phyloP scores from a whole-genome alignment of 768 basidiomycete species.

The Boletus huronensis region DNA sequence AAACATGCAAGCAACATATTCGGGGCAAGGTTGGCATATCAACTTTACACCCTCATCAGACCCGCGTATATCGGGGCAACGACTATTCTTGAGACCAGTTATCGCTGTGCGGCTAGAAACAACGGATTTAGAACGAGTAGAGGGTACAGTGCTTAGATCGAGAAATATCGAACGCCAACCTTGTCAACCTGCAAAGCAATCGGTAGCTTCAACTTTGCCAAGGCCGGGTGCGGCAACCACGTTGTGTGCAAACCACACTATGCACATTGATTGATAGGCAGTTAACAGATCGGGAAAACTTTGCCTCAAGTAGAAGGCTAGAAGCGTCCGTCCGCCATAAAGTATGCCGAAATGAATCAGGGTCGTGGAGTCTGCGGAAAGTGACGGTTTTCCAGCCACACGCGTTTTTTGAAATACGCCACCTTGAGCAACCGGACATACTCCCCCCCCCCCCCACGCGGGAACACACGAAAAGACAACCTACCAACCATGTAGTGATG shows the following conservation, averaged over 20 bases:
- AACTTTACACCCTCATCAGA: background rate
- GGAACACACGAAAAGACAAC: background rate
- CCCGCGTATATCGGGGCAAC: constrained; percentile 3
- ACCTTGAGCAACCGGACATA: background rate
- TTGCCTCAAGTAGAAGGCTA: constrained; percentile 12
- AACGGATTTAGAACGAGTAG: background rate
- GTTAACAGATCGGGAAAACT: constrained; percentile 17
- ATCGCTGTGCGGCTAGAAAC: background rate
- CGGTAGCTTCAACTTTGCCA: background rate
- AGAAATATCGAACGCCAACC: background rate
- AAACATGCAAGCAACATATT: background rate
- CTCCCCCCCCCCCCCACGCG: background rate
- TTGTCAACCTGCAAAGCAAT: background rate
- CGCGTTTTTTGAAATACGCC: constrained; percentile 4
- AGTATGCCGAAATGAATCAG: constrained; percentile 32
- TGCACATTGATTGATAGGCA: background rate
- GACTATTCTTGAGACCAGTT: background rate
- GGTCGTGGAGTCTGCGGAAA: constrained; percentile 14
- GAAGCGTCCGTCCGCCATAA: constrained; percentile 12
- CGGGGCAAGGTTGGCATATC: background rate
- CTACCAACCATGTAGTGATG: background rate
- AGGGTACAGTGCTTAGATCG: background rate
- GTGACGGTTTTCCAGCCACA: background rate
- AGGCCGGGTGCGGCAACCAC: background rate
- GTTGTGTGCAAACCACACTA: constrained; percentile 1